phyloP scores from a whole-genome alignment of 139 green algal genomes.

The Gonium pectorale region DNA sequence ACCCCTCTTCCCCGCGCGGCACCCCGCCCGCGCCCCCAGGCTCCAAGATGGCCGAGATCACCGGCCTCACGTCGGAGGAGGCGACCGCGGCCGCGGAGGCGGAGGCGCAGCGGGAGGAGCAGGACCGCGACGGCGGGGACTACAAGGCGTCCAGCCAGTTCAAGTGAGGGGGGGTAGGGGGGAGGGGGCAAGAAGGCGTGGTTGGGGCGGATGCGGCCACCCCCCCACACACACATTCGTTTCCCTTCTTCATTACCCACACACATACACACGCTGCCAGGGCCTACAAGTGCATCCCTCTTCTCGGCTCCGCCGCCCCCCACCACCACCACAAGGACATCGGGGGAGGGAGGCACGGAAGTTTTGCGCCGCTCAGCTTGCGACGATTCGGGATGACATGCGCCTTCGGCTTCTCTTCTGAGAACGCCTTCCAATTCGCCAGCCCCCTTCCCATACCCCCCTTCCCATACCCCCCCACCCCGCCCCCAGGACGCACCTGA shows the following conservation, averaged over 20 bases:
- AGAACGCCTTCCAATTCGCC: no score
- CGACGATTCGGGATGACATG: no score
- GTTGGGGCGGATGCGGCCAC: no score
- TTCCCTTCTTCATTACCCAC: no score
- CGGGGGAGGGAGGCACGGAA: no score
- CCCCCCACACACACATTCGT: no score
- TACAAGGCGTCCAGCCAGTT: constrained; percentile 77
- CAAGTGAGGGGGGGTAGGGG: constrained; percentile 33
- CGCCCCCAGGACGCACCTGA: constrained; percentile 79
- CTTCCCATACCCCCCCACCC: background rate
- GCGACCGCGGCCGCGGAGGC: constrained; percentile 70
- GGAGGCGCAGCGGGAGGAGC: constrained; percentile 45
- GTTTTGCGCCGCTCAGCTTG: background rate
- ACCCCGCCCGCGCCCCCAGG: constrained; percentile 18
- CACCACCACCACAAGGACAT: no score
- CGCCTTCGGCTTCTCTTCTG: no score
- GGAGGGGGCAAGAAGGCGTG: background rate
- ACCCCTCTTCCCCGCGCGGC: no score
- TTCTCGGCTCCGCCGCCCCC: no score
- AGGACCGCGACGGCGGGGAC: constrained; percentile 55
- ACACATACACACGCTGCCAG: no score
- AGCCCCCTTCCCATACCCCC: background rate
- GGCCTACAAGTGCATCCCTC: no score
- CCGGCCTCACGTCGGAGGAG: constrained; percentile 90
- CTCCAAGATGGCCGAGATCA: constrained; percentile 96